A percentile compares a stretch with the other conserved stretches of the same genome.
Conservation (phyloP, 306 rosid genomes). For the Lupinus albus region DNA sequence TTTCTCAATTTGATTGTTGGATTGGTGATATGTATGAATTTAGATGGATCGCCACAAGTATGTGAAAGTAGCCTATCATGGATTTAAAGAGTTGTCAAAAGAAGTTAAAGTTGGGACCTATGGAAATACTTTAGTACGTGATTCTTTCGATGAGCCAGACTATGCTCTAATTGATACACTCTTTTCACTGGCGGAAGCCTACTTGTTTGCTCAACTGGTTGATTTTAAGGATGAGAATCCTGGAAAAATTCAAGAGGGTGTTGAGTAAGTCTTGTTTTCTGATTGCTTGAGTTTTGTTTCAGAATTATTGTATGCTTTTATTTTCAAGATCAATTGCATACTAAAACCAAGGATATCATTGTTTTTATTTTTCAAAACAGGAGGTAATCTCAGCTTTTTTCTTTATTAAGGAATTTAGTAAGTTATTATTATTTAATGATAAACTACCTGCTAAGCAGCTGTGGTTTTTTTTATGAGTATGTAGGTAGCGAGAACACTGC, state of each 20-base stretch:
- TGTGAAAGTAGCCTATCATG: conserved; percentile 98
- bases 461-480: conserved; percentile 11
- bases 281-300: conserved; percentile 26
- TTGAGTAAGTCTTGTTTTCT: conserved; percentile 61
- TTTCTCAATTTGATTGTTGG: conserved; percentile 11
- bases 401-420: conserved; percentile 2
- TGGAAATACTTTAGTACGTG: conserved; percentile 81
- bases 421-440: conserved; percentile 4
- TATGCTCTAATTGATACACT: conserved; percentile 94
- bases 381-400: background rate
- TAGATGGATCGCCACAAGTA: conserved; percentile 99
- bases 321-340: conserved; percentile 19
- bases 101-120: conserved; percentile 90
- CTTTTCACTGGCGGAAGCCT: conserved; percentile 93
- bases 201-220: conserved; percentile 92
- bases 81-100: conserved; percentile 86
- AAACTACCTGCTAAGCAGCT: conserved; percentile 15
- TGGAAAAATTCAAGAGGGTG: conserved; percentile 58
- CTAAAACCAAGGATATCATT: conserved; percentile 10
- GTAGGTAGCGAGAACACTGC: conserved; percentile 7
- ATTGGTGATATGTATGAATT: conserved; percentile 33
- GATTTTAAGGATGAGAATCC: conserved; percentile 74
- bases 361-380: conserved; percentile 14
- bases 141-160: conserved; percentile 95
- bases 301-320: background rate